Base-by-base conservation (phyloP, 306 rosid genomes). In the Begonia loranthoides region DNA sequence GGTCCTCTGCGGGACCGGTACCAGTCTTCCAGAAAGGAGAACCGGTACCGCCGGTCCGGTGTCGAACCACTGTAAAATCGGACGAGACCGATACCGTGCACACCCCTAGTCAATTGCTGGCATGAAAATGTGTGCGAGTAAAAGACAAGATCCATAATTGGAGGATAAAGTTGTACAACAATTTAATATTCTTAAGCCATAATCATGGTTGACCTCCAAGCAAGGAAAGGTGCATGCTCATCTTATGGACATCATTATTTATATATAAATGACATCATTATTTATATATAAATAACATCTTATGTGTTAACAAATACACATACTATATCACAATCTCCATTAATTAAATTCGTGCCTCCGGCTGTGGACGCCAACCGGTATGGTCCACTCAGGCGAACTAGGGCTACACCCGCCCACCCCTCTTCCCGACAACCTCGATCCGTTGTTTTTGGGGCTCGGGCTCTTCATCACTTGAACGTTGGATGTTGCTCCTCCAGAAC, bases 391-490 rank as follows among this genome's bases (percentile, higher is more conserved):
- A 1, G 67, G 64, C 7, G 70, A 59, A 2, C 73, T 78, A 1
- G 83, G 78, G 65, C 75, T 50, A 7, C 56, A 73, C 9, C 74
- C 73, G 4, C 62, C 15, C 10, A 66, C 57, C 59, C 73, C 61
- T 60, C 77, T 70, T 13, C 73, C 68, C 17, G 70, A 75, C 46
- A 69, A 58, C 0, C 75, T 71, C 2, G 57, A 1, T 28, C 77
- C 87, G 28, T 52, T 74, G 1, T 52, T 17, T 17, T 70, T 72
- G 33, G 86, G 99, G 82, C 69, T 69, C 69, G 92, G 94, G 69
- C 86, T 82, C 19, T 69, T 70, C 10, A 59, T 63, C 10, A 58
- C 66, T 17, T 55, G 69, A 50, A 64, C 65, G 9, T 53, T n/a
- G 9, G 57, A 2, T 1, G 67, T 51, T 46, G 80, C 74, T 21